Conservation (phyloP, 768 basidiomycete species). For the Cystobasidium tubakii region DNA sequence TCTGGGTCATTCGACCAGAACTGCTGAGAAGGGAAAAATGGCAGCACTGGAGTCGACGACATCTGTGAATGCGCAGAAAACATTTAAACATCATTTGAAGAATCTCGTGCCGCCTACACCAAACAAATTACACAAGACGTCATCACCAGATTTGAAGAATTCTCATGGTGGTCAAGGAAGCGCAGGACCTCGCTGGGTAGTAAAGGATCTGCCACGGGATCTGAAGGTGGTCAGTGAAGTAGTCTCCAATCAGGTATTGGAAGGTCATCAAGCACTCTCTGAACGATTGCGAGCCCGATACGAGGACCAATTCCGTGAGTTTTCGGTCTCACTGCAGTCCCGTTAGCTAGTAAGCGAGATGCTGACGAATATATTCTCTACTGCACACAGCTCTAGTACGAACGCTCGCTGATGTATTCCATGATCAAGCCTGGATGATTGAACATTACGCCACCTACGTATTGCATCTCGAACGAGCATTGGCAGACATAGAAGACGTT, state of each 20-base stretch:
- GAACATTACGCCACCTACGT: conserved; percentile 91
- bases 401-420: conserved; percentile 43
- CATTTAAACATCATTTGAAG: conserved; percentile 38
- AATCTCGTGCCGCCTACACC: conserved; percentile 22
- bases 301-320: conserved; percentile 70
- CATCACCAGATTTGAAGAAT: neutral
- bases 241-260: conserved; percentile 74
- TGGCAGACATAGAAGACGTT: conserved; percentile 77
- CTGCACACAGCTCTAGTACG: conserved; percentile 31
- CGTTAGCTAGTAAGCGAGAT: neutral
- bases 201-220: conserved; percentile 66
- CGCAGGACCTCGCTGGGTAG: neutral
- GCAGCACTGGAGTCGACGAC: neutral
- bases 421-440: conserved; percentile 58
- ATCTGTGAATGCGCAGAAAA: conserved; percentile 6
- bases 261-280: conserved; percentile 79
- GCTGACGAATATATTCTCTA: neutral
- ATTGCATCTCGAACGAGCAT: conserved; percentile 82
- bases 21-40: neutral
- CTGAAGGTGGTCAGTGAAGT: conserved; percentile 77
- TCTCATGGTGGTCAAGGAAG: neutral
- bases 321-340: neutral
- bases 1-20: neutral
- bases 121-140: conserved; percentile 36
- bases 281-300: conserved; percentile 82